Evolutionary conservation across 805 yeast species (phyloP).

Genomic region (Metschnikowia anglica): DNA sequence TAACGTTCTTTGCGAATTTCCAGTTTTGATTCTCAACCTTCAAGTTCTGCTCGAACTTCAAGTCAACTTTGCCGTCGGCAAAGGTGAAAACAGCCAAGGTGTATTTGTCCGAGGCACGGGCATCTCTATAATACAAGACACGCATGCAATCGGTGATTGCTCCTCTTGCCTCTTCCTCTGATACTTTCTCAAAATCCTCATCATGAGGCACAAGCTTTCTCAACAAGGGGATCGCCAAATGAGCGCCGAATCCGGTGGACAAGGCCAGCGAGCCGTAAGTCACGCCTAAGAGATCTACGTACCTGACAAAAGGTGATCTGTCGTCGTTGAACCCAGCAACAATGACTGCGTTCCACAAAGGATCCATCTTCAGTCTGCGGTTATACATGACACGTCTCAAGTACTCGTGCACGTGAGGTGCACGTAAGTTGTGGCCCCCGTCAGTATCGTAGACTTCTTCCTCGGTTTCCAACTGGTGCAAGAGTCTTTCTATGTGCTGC

Average conservation of each 20-base stretch:
- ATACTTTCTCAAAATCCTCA: conserved; percentile 65
- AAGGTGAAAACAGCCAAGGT: conserved; percentile 69
- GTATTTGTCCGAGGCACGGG: conserved; percentile 86
- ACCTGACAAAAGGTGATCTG: conserved; percentile 65
- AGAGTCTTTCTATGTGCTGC: conserved; percentile 72
- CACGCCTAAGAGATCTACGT: conserved; percentile 90
- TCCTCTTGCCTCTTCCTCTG: conserved; percentile 71
- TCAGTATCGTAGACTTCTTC: conserved; percentile 79
- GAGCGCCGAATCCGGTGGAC: conserved; percentile 96
- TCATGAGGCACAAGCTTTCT: conserved; percentile 82
- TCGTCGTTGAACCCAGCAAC: conserved; percentile 86
- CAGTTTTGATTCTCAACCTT: conserved; percentile 77
- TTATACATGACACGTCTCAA: conserved; percentile 79
- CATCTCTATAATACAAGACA: conserved; percentile 93
- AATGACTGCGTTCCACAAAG: conserved; percentile 90
- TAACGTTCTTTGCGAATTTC: conserved; percentile 85
- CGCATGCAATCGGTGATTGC: conserved; percentile 87
- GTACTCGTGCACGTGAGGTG: conserved; percentile 88
- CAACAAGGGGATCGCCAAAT: conserved; percentile 87
- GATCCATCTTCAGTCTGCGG: conserved; percentile 91
- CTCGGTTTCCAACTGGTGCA: conserved; percentile 71
- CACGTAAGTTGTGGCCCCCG: conserved; percentile 59
- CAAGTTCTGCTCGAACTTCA: conserved; percentile 63
- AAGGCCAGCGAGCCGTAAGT: conserved; percentile 83
- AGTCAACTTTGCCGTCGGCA: conserved; percentile 44